Percentiles rank a stretch among this genome's conserved stretches.
Evolutionary conservation across 345 rosid genomes (phyloP).

Genomic region (Chamaenerion angustifolium): DNA sequence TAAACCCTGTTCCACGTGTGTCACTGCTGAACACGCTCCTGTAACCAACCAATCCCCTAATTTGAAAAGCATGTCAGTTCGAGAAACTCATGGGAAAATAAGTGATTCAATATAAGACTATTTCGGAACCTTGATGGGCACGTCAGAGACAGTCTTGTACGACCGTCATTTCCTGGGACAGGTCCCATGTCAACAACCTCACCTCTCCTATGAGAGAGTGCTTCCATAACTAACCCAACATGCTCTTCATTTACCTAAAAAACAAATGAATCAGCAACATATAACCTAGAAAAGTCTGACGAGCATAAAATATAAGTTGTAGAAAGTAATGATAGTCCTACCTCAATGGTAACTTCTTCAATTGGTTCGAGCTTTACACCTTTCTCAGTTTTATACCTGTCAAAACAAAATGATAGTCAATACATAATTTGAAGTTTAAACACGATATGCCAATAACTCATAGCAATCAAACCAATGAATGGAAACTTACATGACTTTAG

Average conservation of each 20-base stretch:
- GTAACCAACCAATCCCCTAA: conserved; percentile 95
- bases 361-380: conserved; percentile 77
- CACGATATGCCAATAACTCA: not conserved
- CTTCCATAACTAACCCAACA: conserved; percentile 84
- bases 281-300: conserved; percentile 6
- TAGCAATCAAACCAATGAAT: conserved; percentile 1
- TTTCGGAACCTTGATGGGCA: conserved; percentile 74
- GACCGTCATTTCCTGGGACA: conserved; percentile 77
- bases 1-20: conserved; percentile 95
- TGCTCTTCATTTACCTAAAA: conserved; percentile 80
- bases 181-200: conserved; percentile 89
- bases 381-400: conserved; percentile 69
- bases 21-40: conserved; percentile 96
- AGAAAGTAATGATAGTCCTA: conserved; percentile 8
- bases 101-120: conserved; percentile 16
- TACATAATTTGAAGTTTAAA: not conserved
- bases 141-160: conserved; percentile 76
- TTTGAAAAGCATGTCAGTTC: not conserved
- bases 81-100: conserved; percentile 85
- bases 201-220: conserved; percentile 83
- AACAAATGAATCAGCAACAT: conserved; percentile 1
- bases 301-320: conserved; percentile 2
- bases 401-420: not conserved
- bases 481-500: conserved; percentile 82
- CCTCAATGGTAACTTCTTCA: conserved; percentile 92